Conservation (phyloP, 2,329 filamentous ascomycete genomes). For the Seiridium unicorne region DNA sequence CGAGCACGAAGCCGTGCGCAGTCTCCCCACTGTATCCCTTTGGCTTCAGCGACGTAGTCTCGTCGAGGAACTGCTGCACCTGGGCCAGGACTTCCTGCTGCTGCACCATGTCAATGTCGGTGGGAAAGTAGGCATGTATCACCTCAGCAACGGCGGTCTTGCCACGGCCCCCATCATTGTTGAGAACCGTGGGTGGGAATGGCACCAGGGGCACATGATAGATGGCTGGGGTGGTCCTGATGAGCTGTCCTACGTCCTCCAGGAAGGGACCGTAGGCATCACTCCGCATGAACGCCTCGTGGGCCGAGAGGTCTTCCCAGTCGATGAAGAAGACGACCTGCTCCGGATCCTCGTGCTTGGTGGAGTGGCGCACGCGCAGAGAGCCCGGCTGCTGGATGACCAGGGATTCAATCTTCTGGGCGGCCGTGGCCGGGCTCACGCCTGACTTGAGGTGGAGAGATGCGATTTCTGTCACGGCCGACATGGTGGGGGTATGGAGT, state of each 20-base stretch:
- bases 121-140: constrained; percentile 16
- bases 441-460: constrained; percentile 13
- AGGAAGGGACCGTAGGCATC: constrained; percentile 14
- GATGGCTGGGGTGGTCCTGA: neutral
- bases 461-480: constrained; percentile 23
- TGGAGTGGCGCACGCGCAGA: constrained; percentile 16
- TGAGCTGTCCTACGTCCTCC: constrained; percentile 4
- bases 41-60: neutral
- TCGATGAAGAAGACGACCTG: constrained; percentile 19
- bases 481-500: constrained; percentile 15
- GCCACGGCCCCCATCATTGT: constrained; percentile 7
- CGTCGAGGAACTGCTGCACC: constrained; percentile 7
- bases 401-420: constrained; percentile 7
- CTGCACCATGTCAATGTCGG: constrained; percentile 4
- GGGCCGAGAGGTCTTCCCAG: constrained; percentile 18
- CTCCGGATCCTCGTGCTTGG: constrained; percentile 10
- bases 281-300: constrained; percentile 16
- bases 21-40: constrained; percentile 13
- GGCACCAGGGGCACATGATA: constrained; percentile 20
- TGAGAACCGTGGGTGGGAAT: constrained; percentile 12
- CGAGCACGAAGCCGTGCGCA: constrained; percentile 18
- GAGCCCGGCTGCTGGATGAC: constrained; percentile 17
- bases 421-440: constrained; percentile 5
- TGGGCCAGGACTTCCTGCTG: neutral
- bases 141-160: constrained; percentile 15